Evolutionary conservation across 2,329 filamentous ascomycete genomes (phyloP).

Genomic region (Botrytis cinerea): DNA sequence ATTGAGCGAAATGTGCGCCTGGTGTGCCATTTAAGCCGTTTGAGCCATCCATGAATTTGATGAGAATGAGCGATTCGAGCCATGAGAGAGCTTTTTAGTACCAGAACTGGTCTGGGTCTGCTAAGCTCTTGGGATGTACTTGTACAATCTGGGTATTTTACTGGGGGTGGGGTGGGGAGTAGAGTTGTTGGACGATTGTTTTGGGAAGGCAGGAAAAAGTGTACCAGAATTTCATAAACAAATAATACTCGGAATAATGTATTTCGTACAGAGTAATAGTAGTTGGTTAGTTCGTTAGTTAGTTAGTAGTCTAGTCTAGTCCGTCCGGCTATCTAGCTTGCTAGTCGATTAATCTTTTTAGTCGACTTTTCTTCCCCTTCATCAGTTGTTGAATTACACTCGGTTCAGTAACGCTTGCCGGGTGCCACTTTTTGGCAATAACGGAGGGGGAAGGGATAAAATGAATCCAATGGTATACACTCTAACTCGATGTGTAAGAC

Average conservation of each 20-base stretch:
- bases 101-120: conserved; percentile 11
- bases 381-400: conserved; percentile 16
- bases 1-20: conserved; percentile 26
- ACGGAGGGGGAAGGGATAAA: conserved; percentile 15
- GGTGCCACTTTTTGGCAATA: conserved; percentile 20
- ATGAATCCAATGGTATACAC: conserved; percentile 2
- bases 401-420: conserved; percentile 23
- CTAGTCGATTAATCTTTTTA: conserved; percentile 5
- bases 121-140: conserved; percentile 10
- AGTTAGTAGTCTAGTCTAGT: conserved; percentile 8
- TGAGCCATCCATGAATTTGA: conserved; percentile 18
- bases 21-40: conserved; percentile 22
- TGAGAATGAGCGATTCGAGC: conserved; percentile 3
- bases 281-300: neutral
- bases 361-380: conserved; percentile 13
- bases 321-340: conserved; percentile 17
- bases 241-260: conserved; percentile 5
- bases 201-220: conserved; percentile 10
- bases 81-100: conserved; percentile 15
- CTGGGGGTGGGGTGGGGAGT: conserved; percentile 19
- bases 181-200: conserved; percentile 19
- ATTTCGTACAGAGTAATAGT: conserved; percentile 3
- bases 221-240: conserved; percentile 5
- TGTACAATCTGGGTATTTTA: conserved; percentile 22
- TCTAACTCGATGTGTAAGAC: conserved; percentile 14